A percentile compares a stretch with the other conserved stretches of the same genome.
Conservation (phyloP, 202 grass and related monocot species). For the Musa balbisiana region DNA sequence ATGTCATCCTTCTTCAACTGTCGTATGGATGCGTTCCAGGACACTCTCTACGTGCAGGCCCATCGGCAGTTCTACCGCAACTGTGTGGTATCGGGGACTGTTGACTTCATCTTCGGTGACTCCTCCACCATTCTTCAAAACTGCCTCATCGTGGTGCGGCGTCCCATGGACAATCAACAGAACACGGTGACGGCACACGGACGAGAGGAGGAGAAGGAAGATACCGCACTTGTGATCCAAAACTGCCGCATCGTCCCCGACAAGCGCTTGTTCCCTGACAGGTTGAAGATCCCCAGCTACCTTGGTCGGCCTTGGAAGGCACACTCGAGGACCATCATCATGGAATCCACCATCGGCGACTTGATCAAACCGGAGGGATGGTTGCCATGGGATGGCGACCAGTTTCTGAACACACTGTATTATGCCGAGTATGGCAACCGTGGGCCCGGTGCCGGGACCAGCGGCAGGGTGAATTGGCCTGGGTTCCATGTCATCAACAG, state of each 20-base stretch:
- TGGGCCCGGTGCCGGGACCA: neutral
- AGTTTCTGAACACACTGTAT: neutral
- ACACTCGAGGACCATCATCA: too few species aligned
- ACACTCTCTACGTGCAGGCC: slow-evolving; percentile 12
- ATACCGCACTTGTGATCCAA: too few species aligned
- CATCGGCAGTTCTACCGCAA: slow-evolving; percentile 12
- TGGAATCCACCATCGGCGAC: too few species aligned
- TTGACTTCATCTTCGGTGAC: slow-evolving; percentile 13
- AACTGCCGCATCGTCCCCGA: too few species aligned
- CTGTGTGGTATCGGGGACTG: neutral
- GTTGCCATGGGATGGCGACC: neutral
- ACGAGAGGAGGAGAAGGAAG: neutral
- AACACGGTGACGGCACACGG: too few species aligned
- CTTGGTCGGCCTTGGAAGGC: neutral
- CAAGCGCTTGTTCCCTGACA: too few species aligned
- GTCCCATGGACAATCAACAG: neutral
- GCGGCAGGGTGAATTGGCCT: neutral
- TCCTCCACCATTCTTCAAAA: neutral
- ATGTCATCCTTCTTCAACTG: slow-evolving; percentile 9
- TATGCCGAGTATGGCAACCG: neutral
- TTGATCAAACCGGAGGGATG: too few species aligned
- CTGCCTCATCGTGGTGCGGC: neutral
- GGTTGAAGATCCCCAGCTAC: neutral
- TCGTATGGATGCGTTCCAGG: slow-evolving; percentile 12
- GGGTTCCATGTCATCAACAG: neutral